Conservation (phyloP, 768 basidiomycete genomes). For the Pleurotus eryngii region DNA sequence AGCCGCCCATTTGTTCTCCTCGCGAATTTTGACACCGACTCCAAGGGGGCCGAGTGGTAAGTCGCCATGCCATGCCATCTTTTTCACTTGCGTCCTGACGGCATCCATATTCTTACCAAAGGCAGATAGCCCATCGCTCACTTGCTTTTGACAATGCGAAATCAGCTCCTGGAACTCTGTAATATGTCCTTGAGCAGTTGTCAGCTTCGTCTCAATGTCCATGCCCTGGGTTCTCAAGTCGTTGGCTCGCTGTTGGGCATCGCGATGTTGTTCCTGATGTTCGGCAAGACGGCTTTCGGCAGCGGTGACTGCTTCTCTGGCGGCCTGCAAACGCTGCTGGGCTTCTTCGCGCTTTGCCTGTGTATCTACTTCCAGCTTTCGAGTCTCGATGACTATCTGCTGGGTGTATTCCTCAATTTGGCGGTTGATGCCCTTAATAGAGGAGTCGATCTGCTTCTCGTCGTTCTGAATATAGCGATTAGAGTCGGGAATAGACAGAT, state of each 20-base stretch:
- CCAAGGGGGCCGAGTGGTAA: slow-evolving; percentile 80
- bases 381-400: slow-evolving; percentile 52
- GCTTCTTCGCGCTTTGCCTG: slow-evolving; percentile 62
- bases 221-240: slow-evolving; percentile 32
- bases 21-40: slow-evolving; percentile 67
- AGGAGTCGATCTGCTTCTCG: slow-evolving; percentile 45
- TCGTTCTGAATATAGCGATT: slow-evolving; percentile 36
- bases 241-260: slow-evolving; percentile 15
- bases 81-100: slow-evolving; percentile 51
- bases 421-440: slow-evolving; percentile 26
- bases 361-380: slow-evolving; percentile 50
- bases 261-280: slow-evolving; percentile 4
- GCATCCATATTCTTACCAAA: slow-evolving; percentile 62
- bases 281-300: slow-evolving; percentile 31
- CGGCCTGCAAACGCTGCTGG: slow-evolving; percentile 45
- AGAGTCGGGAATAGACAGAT: not conserved
- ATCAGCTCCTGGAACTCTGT: slow-evolving; percentile 48
- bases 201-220: slow-evolving; percentile 27
- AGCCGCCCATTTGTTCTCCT: slow-evolving; percentile 56
- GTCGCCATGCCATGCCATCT: slow-evolving; percentile 59
- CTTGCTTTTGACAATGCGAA: slow-evolving; percentile 41
- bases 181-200: slow-evolving; percentile 38
- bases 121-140: slow-evolving; percentile 55
- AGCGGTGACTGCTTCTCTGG: slow-evolving; percentile 33
- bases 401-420: slow-evolving; percentile 37